These are phyloP conservation scores for Alternaria atra DNA, from an alignment of 2,329 filamentous ascomycete species.

Conservation along the genomic window DNA sequence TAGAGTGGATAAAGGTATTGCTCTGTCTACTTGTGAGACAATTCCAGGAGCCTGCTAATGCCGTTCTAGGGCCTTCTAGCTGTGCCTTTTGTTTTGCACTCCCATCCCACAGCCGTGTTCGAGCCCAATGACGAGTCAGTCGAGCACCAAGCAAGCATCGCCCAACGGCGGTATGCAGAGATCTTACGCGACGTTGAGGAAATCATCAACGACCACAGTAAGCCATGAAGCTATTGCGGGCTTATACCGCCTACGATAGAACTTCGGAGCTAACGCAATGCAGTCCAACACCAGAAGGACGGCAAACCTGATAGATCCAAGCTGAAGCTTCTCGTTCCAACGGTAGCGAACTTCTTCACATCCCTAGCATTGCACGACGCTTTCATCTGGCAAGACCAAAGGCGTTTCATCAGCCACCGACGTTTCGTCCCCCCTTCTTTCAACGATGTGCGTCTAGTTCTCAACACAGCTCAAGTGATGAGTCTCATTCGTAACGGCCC, in stretches of 20 bases:
- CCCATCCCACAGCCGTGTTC: slow-evolving; percentile 88
- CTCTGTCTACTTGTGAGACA: too few relatives aligned
- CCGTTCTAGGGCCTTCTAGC: slow-evolving; percentile 69
- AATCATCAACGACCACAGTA: slow-evolving; percentile 92
- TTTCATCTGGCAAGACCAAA: slow-evolving; percentile 87
- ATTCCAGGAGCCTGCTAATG: slow-evolving; percentile 1
- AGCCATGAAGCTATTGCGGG: slow-evolving; percentile 26
- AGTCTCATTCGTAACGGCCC: slow-evolving; percentile 78
- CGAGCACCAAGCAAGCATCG: slow-evolving; percentile 77
- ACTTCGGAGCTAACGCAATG: slow-evolving; percentile 10
- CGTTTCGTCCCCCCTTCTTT: slow-evolving; percentile 96
- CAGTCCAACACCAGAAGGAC: slow-evolving; percentile 75
- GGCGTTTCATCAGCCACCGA: slow-evolving; percentile 85
- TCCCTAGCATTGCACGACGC: slow-evolving; percentile 85
- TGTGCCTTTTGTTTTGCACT: slow-evolving; percentile 95
- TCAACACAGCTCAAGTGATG: slow-evolving; percentile 96
- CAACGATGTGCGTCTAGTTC: slow-evolving; percentile 90
- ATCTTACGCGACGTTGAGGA: slow-evolving; percentile 93
- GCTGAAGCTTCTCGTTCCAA: slow-evolving; percentile 88
- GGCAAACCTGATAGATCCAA: slow-evolving; percentile 79
- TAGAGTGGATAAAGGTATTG: slow-evolving; percentile 89
- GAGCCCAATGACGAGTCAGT: slow-evolving; percentile 72
- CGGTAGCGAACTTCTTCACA: slow-evolving; percentile 94
- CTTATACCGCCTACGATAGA: neutral
- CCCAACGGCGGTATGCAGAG: slow-evolving; percentile 89